Evolutionary conservation across 352 stramenopile genomes (phyloP).

Genomic region (Elongisporangium undulatum): DNA sequence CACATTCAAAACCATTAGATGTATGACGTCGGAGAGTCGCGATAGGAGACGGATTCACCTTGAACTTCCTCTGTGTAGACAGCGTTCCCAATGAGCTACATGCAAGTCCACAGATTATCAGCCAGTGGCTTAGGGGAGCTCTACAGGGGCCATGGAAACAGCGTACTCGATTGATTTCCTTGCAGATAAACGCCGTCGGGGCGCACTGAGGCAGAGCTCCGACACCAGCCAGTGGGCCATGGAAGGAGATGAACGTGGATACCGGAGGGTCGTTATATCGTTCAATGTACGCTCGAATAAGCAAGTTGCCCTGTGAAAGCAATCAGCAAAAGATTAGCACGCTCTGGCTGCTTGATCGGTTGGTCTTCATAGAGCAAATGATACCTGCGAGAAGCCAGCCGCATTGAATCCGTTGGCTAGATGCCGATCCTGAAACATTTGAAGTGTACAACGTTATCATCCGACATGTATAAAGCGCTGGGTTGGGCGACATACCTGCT

Average conservation of each 20-base stretch:
- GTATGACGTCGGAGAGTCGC: background rate
- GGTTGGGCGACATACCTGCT: conserved; percentile 25
- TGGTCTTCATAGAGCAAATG: background rate
- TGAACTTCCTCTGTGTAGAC: conserved; percentile 89
- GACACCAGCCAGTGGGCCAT: conserved; percentile 89
- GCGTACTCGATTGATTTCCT: conserved; percentile 66
- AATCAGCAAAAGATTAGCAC: background rate
- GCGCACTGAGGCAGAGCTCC: conserved; percentile 87
- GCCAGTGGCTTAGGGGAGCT: background rate
- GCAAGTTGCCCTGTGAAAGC: conserved; percentile 85
- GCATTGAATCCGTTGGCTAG: conserved; percentile 91
- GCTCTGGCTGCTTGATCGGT: background rate
- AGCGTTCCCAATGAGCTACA: conserved; percentile 74
- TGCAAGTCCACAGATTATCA: conserved; percentile 3
- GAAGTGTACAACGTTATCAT: background rate
- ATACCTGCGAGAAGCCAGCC: conserved; percentile 90
- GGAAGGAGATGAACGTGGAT: conserved; percentile 89
- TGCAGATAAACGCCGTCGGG: conserved; percentile 82
- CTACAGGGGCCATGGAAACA: background rate
- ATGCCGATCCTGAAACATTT: conserved; percentile 55
- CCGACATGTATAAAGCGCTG: background rate
- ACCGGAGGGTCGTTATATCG: conserved; percentile 92
- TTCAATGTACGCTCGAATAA: conserved; percentile 93
- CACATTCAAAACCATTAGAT: conserved; percentile 6
- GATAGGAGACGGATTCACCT: conserved; percentile 17